Percentiles rank a stretch among this genome's conserved stretches.
Evolutionary conservation across 768 basidiomycete genomes (phyloP).

Genomic region (Naganishia friedmannii): DNA sequence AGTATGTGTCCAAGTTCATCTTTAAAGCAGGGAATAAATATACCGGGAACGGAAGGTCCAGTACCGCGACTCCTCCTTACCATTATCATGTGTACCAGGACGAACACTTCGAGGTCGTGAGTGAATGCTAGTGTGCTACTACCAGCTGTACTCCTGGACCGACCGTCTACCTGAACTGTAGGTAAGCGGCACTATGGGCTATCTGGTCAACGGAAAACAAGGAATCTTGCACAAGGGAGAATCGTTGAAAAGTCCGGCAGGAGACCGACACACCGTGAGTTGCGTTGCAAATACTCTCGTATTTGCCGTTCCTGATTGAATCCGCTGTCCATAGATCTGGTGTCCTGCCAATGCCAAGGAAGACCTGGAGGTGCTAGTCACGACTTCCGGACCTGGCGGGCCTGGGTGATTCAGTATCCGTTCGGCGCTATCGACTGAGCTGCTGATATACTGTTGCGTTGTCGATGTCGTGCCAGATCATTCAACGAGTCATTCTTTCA

Average conservation of each 20-base stretch:
- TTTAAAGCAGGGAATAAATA: conserved; percentile 26
- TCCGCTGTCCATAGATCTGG: conserved; percentile 17
- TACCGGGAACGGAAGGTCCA: conserved; percentile 12
- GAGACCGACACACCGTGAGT: conserved; percentile 20
- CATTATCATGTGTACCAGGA: conserved; percentile 28
- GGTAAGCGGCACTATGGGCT: conserved; percentile 2
- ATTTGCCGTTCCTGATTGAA: neutral
- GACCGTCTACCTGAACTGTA: neutral
- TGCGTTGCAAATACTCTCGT: too few species aligned
- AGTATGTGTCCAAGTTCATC: conserved; percentile 10
- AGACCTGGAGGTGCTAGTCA: conserved; percentile 19
- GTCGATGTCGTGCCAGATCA: neutral
- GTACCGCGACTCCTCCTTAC: conserved; percentile 25
- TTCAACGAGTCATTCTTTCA: conserved; percentile 22
- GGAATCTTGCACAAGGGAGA: conserved; percentile 16
- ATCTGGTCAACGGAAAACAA: conserved; percentile 18
- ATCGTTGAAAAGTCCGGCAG: conserved; percentile 10
- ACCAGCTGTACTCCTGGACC: too few species aligned
- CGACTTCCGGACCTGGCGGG: neutral
- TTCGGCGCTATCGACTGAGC: too few species aligned
- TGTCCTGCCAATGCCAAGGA: neutral
- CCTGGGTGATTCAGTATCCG: neutral
- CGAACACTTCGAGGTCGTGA: conserved; percentile 26
- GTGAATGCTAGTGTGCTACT: neutral
- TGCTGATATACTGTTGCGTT: neutral